phyloP scores from a whole-genome alignment of 805 yeast species.

The Torulaspora maleeae region DNA sequence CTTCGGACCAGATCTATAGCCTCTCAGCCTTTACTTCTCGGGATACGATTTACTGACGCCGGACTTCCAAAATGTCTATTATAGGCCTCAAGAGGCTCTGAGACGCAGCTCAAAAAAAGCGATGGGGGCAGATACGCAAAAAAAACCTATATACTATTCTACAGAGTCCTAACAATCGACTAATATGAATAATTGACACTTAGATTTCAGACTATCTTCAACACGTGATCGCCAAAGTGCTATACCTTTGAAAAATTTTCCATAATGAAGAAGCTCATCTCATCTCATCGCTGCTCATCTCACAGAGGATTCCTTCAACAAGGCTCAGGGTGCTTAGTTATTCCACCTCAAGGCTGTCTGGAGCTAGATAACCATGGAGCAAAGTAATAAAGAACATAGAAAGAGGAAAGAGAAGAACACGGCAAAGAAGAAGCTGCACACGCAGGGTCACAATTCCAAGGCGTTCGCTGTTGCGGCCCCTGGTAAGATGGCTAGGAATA shows the following conservation, averaged over 20 bases:
- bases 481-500: constrained; percentile 76
- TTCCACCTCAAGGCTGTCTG: not conserved
- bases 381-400: constrained; percentile 80
- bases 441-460: constrained; percentile 79
- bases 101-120: not conserved
- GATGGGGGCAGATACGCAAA: too few relatives aligned
- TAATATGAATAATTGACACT: not conserved
- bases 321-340: not conserved
- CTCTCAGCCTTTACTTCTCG: not conserved
- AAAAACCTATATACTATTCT: too few relatives aligned
- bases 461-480: constrained; percentile 84
- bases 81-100: not conserved
- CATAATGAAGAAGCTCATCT: constrained; percentile 8
- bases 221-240: not conserved
- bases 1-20: not conserved
- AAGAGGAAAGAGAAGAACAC: constrained; percentile 51
- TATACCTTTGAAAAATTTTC: constrained; percentile 14
- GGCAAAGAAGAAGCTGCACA: constrained; percentile 82
- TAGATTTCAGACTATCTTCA: not conserved
- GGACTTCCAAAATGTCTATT: not conserved
- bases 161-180: too few relatives aligned
- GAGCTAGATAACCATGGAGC: constrained; percentile 38
- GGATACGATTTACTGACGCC: not conserved
- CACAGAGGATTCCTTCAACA: not conserved
- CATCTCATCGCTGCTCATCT: constrained; percentile 17